A percentile compares a stretch with the other conserved stretches of the same genome.
Evolutionary conservation across 768 basidiomycete genomes (phyloP).

Genomic region (Russula foetens): DNA sequence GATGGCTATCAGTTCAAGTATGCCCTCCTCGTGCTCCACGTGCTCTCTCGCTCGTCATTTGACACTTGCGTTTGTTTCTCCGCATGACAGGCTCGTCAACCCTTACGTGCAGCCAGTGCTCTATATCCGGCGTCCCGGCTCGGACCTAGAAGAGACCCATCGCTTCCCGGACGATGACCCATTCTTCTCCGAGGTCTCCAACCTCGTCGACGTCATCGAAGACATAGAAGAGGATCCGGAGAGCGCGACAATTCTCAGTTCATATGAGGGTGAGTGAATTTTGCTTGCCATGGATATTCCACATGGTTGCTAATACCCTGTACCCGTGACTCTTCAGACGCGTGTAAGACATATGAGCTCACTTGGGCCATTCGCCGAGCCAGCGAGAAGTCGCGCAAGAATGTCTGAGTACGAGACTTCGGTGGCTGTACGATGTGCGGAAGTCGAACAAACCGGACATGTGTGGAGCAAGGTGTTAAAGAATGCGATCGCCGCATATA

Average conservation of each 20-base stretch:
- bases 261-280: constrained; percentile 62
- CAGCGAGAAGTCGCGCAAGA: constrained; percentile 53
- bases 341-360: constrained; percentile 80
- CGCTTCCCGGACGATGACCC: constrained; percentile 80
- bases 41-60: constrained; percentile 3
- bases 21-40: constrained; percentile 18
- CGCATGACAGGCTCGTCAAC: constrained; percentile 60
- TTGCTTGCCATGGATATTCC: neutral
- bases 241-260: constrained; percentile 68
- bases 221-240: constrained; percentile 85
- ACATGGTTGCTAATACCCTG: neutral
- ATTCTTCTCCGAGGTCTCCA: constrained; percentile 90
- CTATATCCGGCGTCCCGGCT: constrained; percentile 76
- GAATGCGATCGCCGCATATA: neutral
- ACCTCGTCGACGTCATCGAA: constrained; percentile 84
- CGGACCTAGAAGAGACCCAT: constrained; percentile 62
- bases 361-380: constrained; percentile 90
- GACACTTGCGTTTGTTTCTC: neutral
- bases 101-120: constrained; percentile 91
- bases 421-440: neutral
- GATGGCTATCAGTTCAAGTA: constrained; percentile 88
- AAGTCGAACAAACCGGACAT: neutral
- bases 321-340: constrained; percentile 41
- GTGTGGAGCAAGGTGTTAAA: neutral
- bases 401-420: neutral